Conservation (phyloP, 768 basidiomycete species). For the Trametes maxima region DNA sequence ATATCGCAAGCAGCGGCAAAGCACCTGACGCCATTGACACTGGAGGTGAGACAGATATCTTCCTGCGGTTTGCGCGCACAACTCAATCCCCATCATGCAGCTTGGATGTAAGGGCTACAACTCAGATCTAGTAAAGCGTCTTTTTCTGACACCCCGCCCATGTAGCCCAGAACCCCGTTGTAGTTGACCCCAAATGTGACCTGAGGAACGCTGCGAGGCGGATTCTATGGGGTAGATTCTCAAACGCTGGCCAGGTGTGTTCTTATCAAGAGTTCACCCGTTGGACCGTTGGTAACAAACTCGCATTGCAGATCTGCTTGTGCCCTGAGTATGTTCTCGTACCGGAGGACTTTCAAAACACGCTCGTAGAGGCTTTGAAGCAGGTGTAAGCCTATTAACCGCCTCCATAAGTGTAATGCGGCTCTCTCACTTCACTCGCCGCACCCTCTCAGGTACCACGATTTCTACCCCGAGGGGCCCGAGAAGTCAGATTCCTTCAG, state of each 20-base stretch:
- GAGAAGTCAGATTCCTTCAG: slow-evolving; percentile 45
- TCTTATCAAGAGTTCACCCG: neutral
- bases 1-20: slow-evolving; percentile 77
- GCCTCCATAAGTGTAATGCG: too few species aligned
- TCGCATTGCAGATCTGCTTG: slow-evolving; percentile 58
- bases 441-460: slow-evolving; percentile 42
- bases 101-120: slow-evolving; percentile 47
- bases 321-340: slow-evolving; percentile 59
- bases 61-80: too few species aligned
- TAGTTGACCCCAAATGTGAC: slow-evolving; percentile 58
- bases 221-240: slow-evolving; percentile 77
- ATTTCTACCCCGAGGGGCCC: slow-evolving; percentile 53
- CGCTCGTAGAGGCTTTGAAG: slow-evolving; percentile 42
- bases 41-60: slow-evolving; percentile 44
- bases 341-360: slow-evolving; percentile 40
- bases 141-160: neutral
- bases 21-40: slow-evolving; percentile 70
- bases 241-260: slow-evolving; percentile 64
- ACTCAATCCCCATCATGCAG: slow-evolving; percentile 33
- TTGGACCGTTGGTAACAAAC: neutral
- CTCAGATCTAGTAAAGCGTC: too few species aligned
- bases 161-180: slow-evolving; percentile 66
- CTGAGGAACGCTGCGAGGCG: slow-evolving; percentile 64
- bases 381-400: slow-evolving; percentile 42
- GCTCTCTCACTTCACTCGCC: too few species aligned